Evolutionary conservation across 768 basidiomycete species (phyloP), one percentile per base, ranked within the genome.

Genomic region (Aureoboletus auriporus): DNA sequence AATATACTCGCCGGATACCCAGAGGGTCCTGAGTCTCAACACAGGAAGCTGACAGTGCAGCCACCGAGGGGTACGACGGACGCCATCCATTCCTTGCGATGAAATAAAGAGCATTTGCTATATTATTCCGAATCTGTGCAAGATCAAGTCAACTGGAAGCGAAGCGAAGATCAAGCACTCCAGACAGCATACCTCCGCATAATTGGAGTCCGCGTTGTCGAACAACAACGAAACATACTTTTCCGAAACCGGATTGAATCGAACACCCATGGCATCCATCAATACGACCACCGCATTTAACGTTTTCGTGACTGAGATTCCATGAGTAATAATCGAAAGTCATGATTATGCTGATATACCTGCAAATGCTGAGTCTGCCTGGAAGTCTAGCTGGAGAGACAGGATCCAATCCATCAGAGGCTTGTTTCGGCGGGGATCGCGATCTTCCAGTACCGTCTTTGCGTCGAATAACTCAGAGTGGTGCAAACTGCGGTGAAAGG

Each of bases 311-410:
- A 90, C 91, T 93, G 59, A 20, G 50, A 44, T 43, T 27, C 38
- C 31, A 40, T 57, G 26, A 65, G 49, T 17, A 30, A 44, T 51
- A 29, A 9, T 37, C 10, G 10, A 11, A 23, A 9, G 6, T 13
- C 36, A 17, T 16, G 40, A 16, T 53, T 36, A 36, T 29, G 33
- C 29, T 16, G 30, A 71, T 80, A 62, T 69, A 89, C 91, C 85
- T 54, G 84, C 79, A 64, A 96, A 96, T 3, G 90, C 89, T 27
- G 91, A 95, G 54, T 89, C 88, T 39, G 84, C 80, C 31, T 79
- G 77, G 64, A 94, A 90, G 54, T 96, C 93, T 5, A 92, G 70
- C 2, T 87, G 84, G 3, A 92, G 73, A 16, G 78, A 71, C 29
- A 87, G 60, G 48, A 93, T 80, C 82, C 89, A 94, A 52, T 88